Conservation (phyloP, 345 rosid genomes). For the Balakata baccata region DNA sequence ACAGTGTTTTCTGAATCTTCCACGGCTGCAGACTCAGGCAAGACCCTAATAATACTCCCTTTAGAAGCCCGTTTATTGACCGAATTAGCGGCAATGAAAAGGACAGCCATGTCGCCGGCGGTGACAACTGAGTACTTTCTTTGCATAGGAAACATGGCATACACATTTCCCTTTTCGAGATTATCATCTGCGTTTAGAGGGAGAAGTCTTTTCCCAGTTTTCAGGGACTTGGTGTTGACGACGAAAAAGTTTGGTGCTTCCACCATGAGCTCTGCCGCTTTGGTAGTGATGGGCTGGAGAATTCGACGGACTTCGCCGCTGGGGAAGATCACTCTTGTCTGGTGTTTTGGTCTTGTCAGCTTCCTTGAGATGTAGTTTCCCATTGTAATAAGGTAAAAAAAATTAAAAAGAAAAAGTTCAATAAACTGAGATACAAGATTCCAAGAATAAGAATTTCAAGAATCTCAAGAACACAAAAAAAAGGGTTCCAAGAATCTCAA, state of each 20-base stretch:
- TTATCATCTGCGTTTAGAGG: constrained; percentile 18
- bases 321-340: constrained; percentile 16
- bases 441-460: background rate
- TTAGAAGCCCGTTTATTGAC: background rate
- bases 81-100: background rate
- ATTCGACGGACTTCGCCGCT: constrained; percentile 15
- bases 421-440: too few relatives aligned
- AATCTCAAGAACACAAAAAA: too few relatives aligned
- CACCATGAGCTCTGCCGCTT: constrained; percentile 22
- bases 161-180: constrained; percentile 16
- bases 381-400: background rate
- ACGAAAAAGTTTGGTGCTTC: constrained; percentile 17
- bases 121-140: constrained; percentile 17
- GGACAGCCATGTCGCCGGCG: constrained; percentile 3
- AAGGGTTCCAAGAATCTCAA: background rate
- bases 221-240: constrained; percentile 8
- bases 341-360: background rate
- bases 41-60: background rate
- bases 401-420: too few relatives aligned
- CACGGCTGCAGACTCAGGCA: background rate
- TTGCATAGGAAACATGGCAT: constrained; percentile 18
- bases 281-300: constrained; percentile 2
- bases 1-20: background rate
- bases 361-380: constrained; percentile 20
- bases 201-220: constrained; percentile 13